These are phyloP conservation scores for Rhazya stricta DNA, from an alignment of 257 asterid species.

Conservation along the genomic window DNA sequence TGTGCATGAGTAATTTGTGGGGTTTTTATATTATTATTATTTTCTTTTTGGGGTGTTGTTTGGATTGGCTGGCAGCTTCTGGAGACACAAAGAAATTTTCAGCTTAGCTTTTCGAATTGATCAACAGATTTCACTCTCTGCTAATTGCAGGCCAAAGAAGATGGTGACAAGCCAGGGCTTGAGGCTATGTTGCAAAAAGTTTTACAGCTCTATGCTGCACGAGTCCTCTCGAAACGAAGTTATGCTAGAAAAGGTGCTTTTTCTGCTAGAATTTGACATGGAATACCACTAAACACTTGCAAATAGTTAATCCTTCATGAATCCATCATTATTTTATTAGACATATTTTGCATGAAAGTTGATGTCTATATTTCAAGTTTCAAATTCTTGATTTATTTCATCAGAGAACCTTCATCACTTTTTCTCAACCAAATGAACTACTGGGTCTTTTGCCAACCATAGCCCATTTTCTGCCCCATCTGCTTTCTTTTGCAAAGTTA, in stretches of 20 bases:
- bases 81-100: not conserved
- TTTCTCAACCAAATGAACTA: not conserved
- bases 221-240: conserved; percentile 83
- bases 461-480: not conserved
- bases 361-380: not conserved
- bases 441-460: not conserved
- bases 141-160: conserved; percentile 74
- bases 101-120: conserved; percentile 2
- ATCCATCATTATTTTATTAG: not conserved
- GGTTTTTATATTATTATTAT: too few relatives aligned
- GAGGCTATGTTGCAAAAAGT: conserved; percentile 98
- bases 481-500: not conserved
- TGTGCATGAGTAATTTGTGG: too few relatives aligned
- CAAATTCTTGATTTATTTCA: not conserved
- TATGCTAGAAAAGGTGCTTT: conserved; percentile 78
- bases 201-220: conserved; percentile 85
- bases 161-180: conserved; percentile 94
- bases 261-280: conserved; percentile 2
- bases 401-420: not conserved
- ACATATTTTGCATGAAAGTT: not conserved
- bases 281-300: not conserved
- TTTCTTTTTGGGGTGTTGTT: not conserved
- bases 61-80: not conserved
- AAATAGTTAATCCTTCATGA: not conserved
- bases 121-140: not conserved